phyloP scores from a whole-genome alignment of 2,329 filamentous ascomycete species.

The Fusarium subtropicale region DNA sequence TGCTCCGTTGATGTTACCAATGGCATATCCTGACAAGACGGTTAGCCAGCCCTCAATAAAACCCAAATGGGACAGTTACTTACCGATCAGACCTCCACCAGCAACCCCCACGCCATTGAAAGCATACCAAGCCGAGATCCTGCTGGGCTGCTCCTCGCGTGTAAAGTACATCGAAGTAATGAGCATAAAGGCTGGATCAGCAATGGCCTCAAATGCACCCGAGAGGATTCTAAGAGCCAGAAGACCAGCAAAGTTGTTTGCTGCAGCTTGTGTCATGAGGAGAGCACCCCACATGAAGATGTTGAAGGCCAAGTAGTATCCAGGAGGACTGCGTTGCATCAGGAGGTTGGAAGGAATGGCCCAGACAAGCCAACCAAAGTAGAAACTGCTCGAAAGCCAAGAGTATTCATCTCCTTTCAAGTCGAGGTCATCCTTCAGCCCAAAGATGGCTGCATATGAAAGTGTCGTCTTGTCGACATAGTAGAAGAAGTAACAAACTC shows the following conservation, averaged over 20 bases:
- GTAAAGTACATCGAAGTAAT: conserved; percentile 76
- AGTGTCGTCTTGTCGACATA: conserved; percentile 63
- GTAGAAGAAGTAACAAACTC: conserved; percentile 58
- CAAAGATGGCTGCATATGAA: conserved; percentile 74
- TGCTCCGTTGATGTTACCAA: conserved; percentile 68
- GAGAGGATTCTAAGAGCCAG: conserved; percentile 68
- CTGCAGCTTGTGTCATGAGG: conserved; percentile 63
- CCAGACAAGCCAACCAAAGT: conserved; percentile 56
- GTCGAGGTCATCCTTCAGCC: conserved; percentile 68
- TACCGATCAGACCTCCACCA: conserved; percentile 61
- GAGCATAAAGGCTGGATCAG: conserved; percentile 66
- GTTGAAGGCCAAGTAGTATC: conserved; percentile 54
- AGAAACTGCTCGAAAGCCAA: conserved; percentile 53
- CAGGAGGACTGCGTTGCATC: conserved; percentile 52
- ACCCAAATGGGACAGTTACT: background rate
- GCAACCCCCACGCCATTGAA: conserved; percentile 70
- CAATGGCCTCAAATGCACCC: conserved; percentile 71
- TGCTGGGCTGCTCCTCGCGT: conserved; percentile 69
- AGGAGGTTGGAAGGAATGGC: conserved; percentile 49
- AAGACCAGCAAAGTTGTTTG: conserved; percentile 66
- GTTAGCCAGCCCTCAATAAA: background rate
- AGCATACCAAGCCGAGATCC: conserved; percentile 70
- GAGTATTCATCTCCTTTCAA: conserved; percentile 69
- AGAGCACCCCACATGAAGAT: conserved; percentile 68
- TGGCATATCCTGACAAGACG: conserved; percentile 60